Evolutionary conservation across 495 filamentous ascomycete species (phyloP), one percentile per base, ranked within the genome.

Genomic region (Neurospora hispaniola): DNA sequence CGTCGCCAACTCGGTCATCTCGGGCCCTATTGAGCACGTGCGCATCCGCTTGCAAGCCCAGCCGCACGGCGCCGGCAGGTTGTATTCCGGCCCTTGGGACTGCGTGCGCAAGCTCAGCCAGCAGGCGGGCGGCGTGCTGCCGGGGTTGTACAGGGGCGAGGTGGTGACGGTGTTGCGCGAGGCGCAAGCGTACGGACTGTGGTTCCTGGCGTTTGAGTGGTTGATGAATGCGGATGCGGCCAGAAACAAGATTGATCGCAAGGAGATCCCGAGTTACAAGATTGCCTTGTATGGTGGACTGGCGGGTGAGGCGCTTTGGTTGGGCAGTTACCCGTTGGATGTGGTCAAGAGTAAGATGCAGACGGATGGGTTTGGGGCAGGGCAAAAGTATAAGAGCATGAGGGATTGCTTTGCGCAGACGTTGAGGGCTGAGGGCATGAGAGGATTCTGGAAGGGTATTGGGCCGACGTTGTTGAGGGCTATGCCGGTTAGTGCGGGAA

Each of bases 261-360:
- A 91, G 78, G 88, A 97, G 38, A 88, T 99, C 39, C 89, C 91
- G 12, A 89, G 87, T 73, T 89, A 89, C 80, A 97, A 97, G 83
- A 88, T 99, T 59, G 96, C 96, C 20, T 84, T 92, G 10, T 98
- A 98, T 79, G 96, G 96, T 75, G 96, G 96, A 54, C 80, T 98
- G 71, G 96, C 96, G 1, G 96, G 96, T 74, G 96, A 99, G 86
- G 92, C 89, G 31, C 86, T 99, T 54, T 99, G 96, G 96, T 80
- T 99, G 74, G 86, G 86, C 46, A 96, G 92, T 78, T 99, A 99
- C 81, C 96, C 96, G 31, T 90, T 99, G 72, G 96, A 99, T 82
- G 96, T 98, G 39, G 84, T 99, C 80, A 99, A 99, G 92, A 97
- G 93, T 82, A 98, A 97, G 89, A 97, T 98, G 95, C 96, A 99